Conservation (phyloP, 2,329 filamentous ascomycete species). For the Cercospora zeae-maydis region DNA sequence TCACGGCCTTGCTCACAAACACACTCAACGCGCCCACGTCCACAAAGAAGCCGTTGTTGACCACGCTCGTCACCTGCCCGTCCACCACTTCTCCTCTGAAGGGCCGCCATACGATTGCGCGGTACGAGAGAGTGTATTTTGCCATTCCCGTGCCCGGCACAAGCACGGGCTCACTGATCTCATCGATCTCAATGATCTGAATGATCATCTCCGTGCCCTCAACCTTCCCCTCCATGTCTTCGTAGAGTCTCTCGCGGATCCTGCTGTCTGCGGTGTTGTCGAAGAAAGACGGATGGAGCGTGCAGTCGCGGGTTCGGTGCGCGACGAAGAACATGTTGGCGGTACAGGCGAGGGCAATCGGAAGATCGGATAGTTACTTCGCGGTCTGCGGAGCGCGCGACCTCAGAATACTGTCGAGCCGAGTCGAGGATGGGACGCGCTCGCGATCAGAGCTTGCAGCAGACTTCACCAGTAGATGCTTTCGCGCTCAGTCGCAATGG, state of each 20-base stretch:
- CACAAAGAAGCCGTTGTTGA: constrained; percentile 86
- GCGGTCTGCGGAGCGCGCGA: background rate
- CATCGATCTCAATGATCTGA: constrained; percentile 93
- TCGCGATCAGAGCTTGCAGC: background rate
- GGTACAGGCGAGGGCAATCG: constrained; percentile 1
- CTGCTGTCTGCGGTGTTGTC: constrained; percentile 89
- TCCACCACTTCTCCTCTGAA: constrained; percentile 99
- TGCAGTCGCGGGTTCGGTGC: constrained; percentile 91
- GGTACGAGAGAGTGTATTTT: constrained; percentile 91
- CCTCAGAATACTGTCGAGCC: background rate
- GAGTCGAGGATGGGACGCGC: background rate
- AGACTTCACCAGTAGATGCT: background rate
- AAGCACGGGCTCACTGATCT: constrained; percentile 82
- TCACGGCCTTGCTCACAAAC: constrained; percentile 79
- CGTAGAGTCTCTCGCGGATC: constrained; percentile 81
- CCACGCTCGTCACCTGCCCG: constrained; percentile 86
- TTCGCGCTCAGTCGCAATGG: background rate
- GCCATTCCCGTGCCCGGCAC: constrained; percentile 87
- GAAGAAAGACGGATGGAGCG: constrained; percentile 95
- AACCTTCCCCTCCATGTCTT: constrained; percentile 92
- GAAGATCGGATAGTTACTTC: background rate
- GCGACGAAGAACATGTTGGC: constrained; percentile 90
- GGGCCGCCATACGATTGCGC: constrained; percentile 93
- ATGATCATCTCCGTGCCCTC: constrained; percentile 97
- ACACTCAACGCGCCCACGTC: constrained; percentile 73